phyloP scores from a whole-genome alignment of 2,329 filamentous ascomycete species.

The Calycina herbarum region DNA sequence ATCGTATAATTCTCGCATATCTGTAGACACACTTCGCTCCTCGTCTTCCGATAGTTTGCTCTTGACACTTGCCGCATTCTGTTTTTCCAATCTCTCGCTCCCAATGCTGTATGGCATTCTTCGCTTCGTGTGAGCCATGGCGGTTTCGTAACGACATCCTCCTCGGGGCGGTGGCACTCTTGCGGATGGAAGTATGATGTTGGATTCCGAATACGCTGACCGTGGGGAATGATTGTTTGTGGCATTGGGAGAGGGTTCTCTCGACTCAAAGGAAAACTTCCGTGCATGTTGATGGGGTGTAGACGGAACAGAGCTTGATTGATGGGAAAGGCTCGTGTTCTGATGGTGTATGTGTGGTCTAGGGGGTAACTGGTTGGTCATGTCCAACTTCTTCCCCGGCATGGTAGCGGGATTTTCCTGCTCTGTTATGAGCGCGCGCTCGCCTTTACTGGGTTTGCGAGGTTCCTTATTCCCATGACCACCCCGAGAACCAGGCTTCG shows the following conservation, averaged over 20 bases:
- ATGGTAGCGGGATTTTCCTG: constrained; percentile 48
- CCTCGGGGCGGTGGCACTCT: constrained; percentile 61
- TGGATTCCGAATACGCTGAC: constrained; percentile 87
- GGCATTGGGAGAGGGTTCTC: constrained; percentile 77
- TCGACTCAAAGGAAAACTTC: constrained; percentile 77
- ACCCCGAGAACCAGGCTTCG: constrained; percentile 51
- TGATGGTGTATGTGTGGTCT: constrained; percentile 43
- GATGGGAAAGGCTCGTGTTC: constrained; percentile 54
- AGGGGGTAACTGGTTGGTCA: constrained; percentile 32
- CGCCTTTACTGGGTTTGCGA: constrained; percentile 58
- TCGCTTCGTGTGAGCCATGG: constrained; percentile 75
- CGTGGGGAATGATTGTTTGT: constrained; percentile 80
- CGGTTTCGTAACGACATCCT: constrained; percentile 86
- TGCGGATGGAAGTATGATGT: constrained; percentile 68
- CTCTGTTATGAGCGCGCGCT: constrained; percentile 60
- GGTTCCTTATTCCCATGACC: constrained; percentile 61
- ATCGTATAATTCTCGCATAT: constrained; percentile 84
- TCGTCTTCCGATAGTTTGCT: constrained; percentile 69
- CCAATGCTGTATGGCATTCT: constrained; percentile 91
- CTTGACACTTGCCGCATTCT: constrained; percentile 72
- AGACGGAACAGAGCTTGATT: constrained; percentile 89
- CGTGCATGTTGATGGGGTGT: constrained; percentile 88
- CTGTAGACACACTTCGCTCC: constrained; percentile 71
- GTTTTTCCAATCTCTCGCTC: constrained; percentile 72
- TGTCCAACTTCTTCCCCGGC: constrained; percentile 37